Evolutionary conservation across 306 rosid species (phyloP), one percentile per base, ranked within the genome.

Genomic region (Dryas octopetala): DNA sequence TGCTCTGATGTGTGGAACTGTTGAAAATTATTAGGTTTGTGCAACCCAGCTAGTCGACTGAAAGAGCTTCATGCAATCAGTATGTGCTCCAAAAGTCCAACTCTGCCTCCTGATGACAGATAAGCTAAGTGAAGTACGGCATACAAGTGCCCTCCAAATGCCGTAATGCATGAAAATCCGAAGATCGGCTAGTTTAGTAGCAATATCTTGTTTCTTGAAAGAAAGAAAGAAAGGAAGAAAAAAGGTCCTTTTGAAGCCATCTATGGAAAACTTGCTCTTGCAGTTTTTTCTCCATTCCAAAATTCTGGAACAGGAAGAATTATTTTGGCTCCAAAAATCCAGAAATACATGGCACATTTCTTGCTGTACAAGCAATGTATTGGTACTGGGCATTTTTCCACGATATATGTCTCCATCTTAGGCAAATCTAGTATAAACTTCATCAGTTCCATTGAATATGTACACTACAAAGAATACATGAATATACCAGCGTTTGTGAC

Each of bases 31-130:
- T 26, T 78, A 83, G 82, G 87, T 46, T 49, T 83, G 50, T 83
- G 87, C 79, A 73, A 76, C 45, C 84, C 87, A 49, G 70, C 48
- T 48, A 32, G 6, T 45, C 59, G 81, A 32, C 58, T 83, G 79
- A 76, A 76, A 62, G 87, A 76, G 61, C 84, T 83, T 63, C 87
- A 83, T 64, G 63, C 70, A 50, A 83, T 46, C 14, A 53, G 62
- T 7, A 71, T 80, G 79, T 83, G 83, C 76, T 83, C 83, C 74
- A 79, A 75, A 83, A 79, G 83, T 74, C 78, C 83, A 11, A 83
- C 86, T 7, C 74, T 83, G 45, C 86, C 67, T 48, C 62, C 77
- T 5, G 83, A 74, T 50, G 80, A 77, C 58, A 40, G 69, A 62
- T 77, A 53, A 32, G 38, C 38, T 1, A 32, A 32, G 66, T 5